Percentiles rank a stretch among this genome's conserved stretches.
Evolutionary conservation across 176 grass and related monocot species (phyloP).

Genomic region (Carex littledalei): DNA sequence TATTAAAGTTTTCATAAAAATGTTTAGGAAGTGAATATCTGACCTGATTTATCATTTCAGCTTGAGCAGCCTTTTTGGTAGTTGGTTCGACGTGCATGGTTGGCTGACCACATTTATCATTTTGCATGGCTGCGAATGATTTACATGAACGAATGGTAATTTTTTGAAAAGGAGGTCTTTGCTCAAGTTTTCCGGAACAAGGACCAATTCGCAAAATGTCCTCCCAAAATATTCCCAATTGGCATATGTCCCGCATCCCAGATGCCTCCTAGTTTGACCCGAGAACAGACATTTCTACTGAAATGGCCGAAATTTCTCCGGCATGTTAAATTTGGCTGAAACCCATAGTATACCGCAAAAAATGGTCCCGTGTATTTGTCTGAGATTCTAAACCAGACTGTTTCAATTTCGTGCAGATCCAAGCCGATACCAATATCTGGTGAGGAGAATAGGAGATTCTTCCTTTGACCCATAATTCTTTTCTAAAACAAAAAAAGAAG

Average conservation of each 20-base stretch:
- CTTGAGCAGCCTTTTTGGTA: no score
- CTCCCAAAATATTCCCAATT: not conserved
- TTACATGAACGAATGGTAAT: not conserved
- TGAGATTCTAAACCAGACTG: not conserved
- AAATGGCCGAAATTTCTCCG: constrained; percentile 2
- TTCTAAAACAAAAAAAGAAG: constrained; percentile 6
- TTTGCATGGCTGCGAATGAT: not conserved
- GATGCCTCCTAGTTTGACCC: constrained; percentile 2
- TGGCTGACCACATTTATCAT: no score
- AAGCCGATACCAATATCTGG: not conserved
- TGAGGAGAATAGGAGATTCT: not conserved
- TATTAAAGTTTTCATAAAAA: no score
- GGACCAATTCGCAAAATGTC: not conserved
- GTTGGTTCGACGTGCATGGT: no score
- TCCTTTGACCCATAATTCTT: constrained; percentile 8
- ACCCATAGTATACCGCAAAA: not conserved
- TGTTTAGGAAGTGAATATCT: no score
- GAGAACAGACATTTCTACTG: not conserved
- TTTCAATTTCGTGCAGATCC: not conserved
- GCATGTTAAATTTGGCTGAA: not conserved
- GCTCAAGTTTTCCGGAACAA: not conserved
- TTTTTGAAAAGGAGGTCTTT: not conserved
- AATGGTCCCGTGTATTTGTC: not conserved
- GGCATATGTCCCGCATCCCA: no score
- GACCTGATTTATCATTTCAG: no score